A percentile compares a stretch with the other conserved stretches of the same genome.
phyloP scores from a whole-genome alignment of 768 basidiomycete genomes.

The Hydnomerulius pinastri region DNA sequence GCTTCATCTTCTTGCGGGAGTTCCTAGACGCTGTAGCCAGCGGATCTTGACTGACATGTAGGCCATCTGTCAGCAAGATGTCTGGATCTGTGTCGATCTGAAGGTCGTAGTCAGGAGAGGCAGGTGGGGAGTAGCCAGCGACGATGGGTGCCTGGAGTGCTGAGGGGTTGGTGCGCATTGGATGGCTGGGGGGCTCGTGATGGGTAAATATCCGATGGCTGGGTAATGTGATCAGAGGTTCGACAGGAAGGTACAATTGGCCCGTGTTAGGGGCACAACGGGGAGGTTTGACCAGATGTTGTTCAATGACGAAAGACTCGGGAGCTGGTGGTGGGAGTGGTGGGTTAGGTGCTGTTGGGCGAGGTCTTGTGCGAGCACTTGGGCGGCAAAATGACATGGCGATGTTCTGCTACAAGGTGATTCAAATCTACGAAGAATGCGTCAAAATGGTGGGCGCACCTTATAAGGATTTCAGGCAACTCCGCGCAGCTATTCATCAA shows the following conservation, averaged over 20 bases:
- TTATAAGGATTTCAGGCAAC: neutral
- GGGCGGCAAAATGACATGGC: neutral
- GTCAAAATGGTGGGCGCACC: neutral
- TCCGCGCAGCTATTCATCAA: too few species aligned
- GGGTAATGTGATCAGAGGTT: neutral
- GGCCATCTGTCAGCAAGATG: neutral
- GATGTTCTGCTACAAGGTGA: neutral
- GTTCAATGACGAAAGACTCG: neutral
- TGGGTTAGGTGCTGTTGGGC: neutral
- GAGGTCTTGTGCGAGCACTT: neutral
- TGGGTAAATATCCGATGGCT: neutral
- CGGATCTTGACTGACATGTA: neutral
- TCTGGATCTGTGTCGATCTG: neutral
- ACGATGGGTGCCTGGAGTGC: neutral
- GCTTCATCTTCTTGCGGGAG: conserved; percentile 1
- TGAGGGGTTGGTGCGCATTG: neutral
- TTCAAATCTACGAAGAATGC: neutral
- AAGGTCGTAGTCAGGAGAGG: neutral
- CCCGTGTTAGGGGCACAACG: neutral
- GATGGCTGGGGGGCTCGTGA: neutral
- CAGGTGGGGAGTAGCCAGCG: neutral
- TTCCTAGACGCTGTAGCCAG: neutral
- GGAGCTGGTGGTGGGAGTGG: neutral
- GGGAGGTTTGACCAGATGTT: neutral
- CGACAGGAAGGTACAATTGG: neutral